These are phyloP conservation scores for Reutealis trisperma DNA, from an alignment of 345 rosid species.

Conservation along the genomic window DNA sequence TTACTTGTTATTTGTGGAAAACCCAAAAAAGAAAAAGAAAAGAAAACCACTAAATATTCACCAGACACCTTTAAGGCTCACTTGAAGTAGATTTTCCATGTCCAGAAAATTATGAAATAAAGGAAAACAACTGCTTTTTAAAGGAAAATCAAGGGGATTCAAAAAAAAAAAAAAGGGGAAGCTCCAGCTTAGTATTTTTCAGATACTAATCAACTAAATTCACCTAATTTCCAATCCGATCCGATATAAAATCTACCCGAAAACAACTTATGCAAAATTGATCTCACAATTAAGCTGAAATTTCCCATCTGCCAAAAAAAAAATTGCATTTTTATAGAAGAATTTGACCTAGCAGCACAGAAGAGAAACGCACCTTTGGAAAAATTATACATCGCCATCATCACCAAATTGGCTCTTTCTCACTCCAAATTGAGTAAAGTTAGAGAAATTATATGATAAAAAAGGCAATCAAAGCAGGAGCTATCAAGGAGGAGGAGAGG, in stretches of 20 bases:
- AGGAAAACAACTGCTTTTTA: not conserved
- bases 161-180: not conserved
- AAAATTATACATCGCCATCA: slow-evolving; percentile 4
- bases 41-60: too few relatives aligned
- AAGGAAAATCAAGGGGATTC: not conserved
- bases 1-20: not conserved
- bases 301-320: not conserved
- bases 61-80: slow-evolving; percentile 11
- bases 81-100: slow-evolving; percentile 30
- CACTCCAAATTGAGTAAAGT: slow-evolving; percentile 18
- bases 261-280: not conserved
- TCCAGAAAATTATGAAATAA: slow-evolving; percentile 18
- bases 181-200: slow-evolving; percentile 8
- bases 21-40: not conserved
- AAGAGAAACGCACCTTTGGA: slow-evolving; percentile 40
- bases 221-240: slow-evolving; percentile 23
- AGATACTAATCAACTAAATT: not conserved
- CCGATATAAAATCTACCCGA: slow-evolving; percentile 1
- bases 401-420: slow-evolving; percentile 32
- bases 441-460: not conserved
- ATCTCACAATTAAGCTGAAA: slow-evolving; percentile 14
- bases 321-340: not conserved
- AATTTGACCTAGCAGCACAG: slow-evolving; percentile 24
- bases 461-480: slow-evolving; percentile 14
- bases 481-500: slow-evolving; percentile 8